Conservation (phyloP, 2,329 filamentous ascomycete genomes). For the Fusarium chaquense region DNA sequence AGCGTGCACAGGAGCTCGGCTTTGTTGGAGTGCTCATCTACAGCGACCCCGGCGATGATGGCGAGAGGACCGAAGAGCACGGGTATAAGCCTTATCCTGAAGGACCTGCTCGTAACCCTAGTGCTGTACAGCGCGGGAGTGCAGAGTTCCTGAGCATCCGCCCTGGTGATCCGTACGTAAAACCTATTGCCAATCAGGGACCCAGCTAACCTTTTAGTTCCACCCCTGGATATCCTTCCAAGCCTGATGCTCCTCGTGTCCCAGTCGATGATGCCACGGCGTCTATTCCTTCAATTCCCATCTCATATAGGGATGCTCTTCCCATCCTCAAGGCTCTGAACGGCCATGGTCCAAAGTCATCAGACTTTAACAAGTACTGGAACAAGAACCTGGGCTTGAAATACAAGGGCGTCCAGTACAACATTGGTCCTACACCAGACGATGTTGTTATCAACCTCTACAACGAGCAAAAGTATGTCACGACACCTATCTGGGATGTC, state of each 20-base stretch:
- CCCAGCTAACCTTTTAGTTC: slow-evolving; percentile 61
- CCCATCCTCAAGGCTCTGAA: slow-evolving; percentile 92
- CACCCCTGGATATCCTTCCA: slow-evolving; percentile 92
- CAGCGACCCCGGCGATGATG: slow-evolving; percentile 90
- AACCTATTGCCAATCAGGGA: slow-evolving; percentile 16
- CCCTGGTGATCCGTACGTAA: slow-evolving; percentile 73
- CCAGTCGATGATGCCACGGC: slow-evolving; percentile 78
- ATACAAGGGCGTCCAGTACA: slow-evolving; percentile 87
- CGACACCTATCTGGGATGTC: slow-evolving; percentile 88
- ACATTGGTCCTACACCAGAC: slow-evolving; percentile 84
- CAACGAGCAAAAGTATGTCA: slow-evolving; percentile 86
- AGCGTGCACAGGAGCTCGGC: slow-evolving; percentile 89
- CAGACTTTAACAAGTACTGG: slow-evolving; percentile 80
- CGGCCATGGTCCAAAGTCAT: slow-evolving; percentile 82
- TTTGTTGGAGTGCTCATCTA: slow-evolving; percentile 90
- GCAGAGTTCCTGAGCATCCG: slow-evolving; percentile 80
- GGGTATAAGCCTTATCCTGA: slow-evolving; percentile 84
- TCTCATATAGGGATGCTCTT: slow-evolving; percentile 88
- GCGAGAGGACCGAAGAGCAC: slow-evolving; percentile 81
- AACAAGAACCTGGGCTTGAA: slow-evolving; percentile 75
- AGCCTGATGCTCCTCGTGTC: slow-evolving; percentile 84
- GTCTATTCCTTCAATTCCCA: slow-evolving; percentile 88
- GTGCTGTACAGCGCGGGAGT: slow-evolving; percentile 90
- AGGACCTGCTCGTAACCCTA: slow-evolving; percentile 88
- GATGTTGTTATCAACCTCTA: slow-evolving; percentile 76